These are phyloP conservation scores for Eimeria necatrix DNA, from an alignment of 169 alveolate genomes.

Conservation along the genomic window DNA sequence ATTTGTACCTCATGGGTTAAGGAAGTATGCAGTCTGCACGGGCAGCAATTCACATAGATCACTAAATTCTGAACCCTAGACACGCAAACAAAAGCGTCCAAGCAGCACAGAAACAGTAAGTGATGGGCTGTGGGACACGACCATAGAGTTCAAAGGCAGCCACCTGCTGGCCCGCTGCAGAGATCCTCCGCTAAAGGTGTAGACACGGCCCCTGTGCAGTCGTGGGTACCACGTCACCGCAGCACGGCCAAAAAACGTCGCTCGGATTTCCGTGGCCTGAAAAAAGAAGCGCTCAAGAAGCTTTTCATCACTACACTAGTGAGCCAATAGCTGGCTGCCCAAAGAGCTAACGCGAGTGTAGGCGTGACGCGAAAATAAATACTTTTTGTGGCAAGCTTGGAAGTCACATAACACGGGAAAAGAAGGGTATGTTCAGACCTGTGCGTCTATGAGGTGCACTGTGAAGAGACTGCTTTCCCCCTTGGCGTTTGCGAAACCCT, in stretches of 20 bases:
- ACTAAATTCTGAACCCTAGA: too few relatives aligned
- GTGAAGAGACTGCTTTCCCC: slow-evolving; percentile 49
- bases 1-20: slow-evolving; percentile 62
- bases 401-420: too few relatives aligned
- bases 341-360: too few relatives aligned
- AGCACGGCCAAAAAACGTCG: slow-evolving; percentile 71
- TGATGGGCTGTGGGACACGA: neutral
- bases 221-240: slow-evolving; percentile 61
- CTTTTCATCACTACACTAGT: too few relatives aligned
- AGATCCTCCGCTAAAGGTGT: slow-evolving; percentile 68
- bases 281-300: neutral
- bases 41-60: neutral
- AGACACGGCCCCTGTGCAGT: slow-evolving; percentile 58
- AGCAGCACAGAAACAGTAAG: too few relatives aligned
- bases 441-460: slow-evolving; percentile 40
- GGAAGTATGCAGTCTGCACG: slow-evolving; percentile 54
- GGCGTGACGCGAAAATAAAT: too few relatives aligned
- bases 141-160: neutral
- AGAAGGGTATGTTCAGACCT: neutral
- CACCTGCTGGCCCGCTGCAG: slow-evolving; percentile 64
- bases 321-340: too few relatives aligned
- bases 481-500: slow-evolving; percentile 41
- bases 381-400: too few relatives aligned
- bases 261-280: slow-evolving; percentile 39
- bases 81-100: too few relatives aligned